Evolutionary conservation across 2,329 filamentous ascomycete species (phyloP).

Genomic region (Fusarium pseudonygamai): DNA sequence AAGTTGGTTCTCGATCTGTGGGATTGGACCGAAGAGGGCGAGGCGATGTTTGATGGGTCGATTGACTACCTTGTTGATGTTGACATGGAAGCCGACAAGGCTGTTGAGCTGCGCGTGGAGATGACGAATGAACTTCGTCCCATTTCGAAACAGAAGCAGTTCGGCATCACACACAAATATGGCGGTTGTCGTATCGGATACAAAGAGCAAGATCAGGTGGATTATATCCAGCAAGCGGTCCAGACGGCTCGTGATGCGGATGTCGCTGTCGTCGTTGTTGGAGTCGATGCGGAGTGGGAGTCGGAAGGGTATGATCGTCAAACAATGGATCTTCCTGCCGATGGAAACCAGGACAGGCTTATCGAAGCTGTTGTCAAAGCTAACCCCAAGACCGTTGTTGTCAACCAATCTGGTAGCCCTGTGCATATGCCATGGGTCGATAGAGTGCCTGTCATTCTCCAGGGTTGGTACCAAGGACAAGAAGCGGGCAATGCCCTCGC

Average conservation of each 20-base stretch:
- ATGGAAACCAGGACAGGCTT: slow-evolving; percentile 65
- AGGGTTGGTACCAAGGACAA: slow-evolving; percentile 64
- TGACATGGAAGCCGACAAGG: slow-evolving; percentile 66
- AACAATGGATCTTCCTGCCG: slow-evolving; percentile 73
- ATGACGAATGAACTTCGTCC: slow-evolving; percentile 71
- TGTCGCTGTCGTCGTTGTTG: slow-evolving; percentile 74
- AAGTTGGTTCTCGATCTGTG: slow-evolving; percentile 70
- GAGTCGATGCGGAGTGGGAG: slow-evolving; percentile 79
- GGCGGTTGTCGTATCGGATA: slow-evolving; percentile 78
- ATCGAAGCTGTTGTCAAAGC: slow-evolving; percentile 69
- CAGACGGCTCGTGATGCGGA: slow-evolving; percentile 69
- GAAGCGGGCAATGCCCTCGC: slow-evolving; percentile 76
- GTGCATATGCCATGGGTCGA: slow-evolving; percentile 74
- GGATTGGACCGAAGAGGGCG: slow-evolving; percentile 75
- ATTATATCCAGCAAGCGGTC: slow-evolving; percentile 72
- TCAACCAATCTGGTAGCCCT: slow-evolving; percentile 58
- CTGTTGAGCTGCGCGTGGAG: slow-evolving; percentile 63
- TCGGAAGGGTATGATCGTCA: slow-evolving; percentile 79
- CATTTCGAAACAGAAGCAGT: slow-evolving; percentile 65
- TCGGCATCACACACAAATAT: slow-evolving; percentile 70
- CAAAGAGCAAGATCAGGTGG: slow-evolving; percentile 69
- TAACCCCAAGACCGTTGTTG: slow-evolving; percentile 73
- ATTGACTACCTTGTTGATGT: slow-evolving; percentile 70
- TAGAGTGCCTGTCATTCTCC: slow-evolving; percentile 71
- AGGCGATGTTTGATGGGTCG: slow-evolving; percentile 77